A percentile compares a stretch with the other conserved stretches of the same genome.
These are phyloP conservation scores for Alternaria triticina DNA, from an alignment of 2,329 filamentous ascomycete genomes.

Conservation along the genomic window DNA sequence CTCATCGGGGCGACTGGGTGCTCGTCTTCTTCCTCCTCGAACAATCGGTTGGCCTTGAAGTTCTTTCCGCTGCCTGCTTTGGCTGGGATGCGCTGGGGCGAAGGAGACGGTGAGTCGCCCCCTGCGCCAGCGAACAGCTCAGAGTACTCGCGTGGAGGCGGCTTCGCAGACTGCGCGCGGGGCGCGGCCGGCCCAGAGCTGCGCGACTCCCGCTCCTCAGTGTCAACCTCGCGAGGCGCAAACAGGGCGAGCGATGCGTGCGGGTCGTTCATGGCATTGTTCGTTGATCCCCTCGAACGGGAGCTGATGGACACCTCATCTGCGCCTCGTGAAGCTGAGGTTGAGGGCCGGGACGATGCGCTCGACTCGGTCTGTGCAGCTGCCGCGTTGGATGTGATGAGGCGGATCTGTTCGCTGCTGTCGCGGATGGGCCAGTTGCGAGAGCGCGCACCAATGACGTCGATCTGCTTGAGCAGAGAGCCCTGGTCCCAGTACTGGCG, in stretches of 20 bases:
- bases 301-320: constrained; percentile 43
- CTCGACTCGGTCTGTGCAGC: constrained; percentile 36
- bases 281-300: constrained; percentile 49
- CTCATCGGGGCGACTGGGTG: constrained; percentile 37
- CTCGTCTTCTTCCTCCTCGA: constrained; percentile 61
- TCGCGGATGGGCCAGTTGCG: constrained; percentile 96
- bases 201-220: constrained; percentile 51
- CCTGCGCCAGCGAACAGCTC: constrained; percentile 72
- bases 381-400: constrained; percentile 71
- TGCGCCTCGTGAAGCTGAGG: constrained; percentile 37
- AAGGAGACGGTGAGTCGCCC: constrained; percentile 44
- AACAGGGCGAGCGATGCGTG: constrained; percentile 78
- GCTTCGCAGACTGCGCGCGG: constrained; percentile 71
- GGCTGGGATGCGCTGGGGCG: constrained; percentile 50
- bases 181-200: constrained; percentile 63
- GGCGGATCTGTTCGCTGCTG: constrained; percentile 78
- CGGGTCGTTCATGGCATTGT: constrained; percentile 52
- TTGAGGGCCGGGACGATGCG: constrained; percentile 43
- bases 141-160: constrained; percentile 66
- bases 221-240: constrained; percentile 68
- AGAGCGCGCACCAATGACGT: constrained; percentile 87
- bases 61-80: constrained; percentile 59
- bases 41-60: constrained; percentile 61
- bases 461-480: constrained; percentile 87
- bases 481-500: constrained; percentile 96